Conservation (phyloP, 768 basidiomycete genomes). For the Trametes gibbosa region DNA sequence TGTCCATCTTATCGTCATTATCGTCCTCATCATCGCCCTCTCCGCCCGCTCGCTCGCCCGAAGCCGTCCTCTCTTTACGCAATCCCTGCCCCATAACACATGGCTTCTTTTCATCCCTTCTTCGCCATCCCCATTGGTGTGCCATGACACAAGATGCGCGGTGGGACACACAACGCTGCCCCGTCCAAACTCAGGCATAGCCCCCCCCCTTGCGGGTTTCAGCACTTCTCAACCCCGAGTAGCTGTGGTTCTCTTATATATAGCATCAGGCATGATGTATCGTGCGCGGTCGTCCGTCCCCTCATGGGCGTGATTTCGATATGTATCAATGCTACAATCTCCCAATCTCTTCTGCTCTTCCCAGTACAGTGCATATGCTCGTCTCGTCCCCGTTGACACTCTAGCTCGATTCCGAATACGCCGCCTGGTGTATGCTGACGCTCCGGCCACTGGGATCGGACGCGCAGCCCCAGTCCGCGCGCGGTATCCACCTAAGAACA, state of each 20-base stretch:
- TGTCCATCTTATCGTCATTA: conserved; percentile 17
- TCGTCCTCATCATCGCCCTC: background rate
- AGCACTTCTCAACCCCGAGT: no score
- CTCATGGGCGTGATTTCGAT: conserved; percentile 28
- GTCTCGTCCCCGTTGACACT: no score
- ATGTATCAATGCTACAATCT: conserved; percentile 32
- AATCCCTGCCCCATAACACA: background rate
- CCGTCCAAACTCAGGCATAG: no score
- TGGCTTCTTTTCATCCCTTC: background rate
- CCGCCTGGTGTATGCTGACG: conserved; percentile 93
- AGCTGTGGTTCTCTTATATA: background rate
- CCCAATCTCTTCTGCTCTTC: conserved; percentile 10
- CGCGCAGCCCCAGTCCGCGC: conserved; percentile 95
- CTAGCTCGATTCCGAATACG: conserved; percentile 47
- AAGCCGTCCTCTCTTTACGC: conserved; percentile 12
- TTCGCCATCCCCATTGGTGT: background rate
- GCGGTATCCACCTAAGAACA: conserved; percentile 79
- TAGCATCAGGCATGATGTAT: conserved; percentile 1
- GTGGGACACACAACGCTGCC: no score
- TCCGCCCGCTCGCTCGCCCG: background rate
- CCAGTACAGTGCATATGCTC: no score
- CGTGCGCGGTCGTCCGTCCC: conserved; percentile 19
- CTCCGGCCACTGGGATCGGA: conserved; percentile 94
- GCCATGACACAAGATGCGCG: no score
- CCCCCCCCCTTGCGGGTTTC: no score